A percentile compares a stretch with the other conserved stretches of the same genome.
Conservation (phyloP, 305 asterid genomes). For the Solanum chacoense region DNA sequence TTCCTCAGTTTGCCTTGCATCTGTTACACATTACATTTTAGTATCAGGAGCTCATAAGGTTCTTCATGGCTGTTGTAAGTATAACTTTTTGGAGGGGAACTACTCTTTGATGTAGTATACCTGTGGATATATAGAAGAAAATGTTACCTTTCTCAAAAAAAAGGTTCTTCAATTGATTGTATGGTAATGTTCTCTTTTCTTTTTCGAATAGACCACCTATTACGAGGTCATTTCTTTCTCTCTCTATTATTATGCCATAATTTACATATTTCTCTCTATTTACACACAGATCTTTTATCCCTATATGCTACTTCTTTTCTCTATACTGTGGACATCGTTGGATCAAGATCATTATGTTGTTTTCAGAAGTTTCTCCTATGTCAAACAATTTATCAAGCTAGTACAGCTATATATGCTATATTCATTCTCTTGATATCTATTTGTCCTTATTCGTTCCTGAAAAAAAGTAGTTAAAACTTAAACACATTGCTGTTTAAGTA, state of each 20-base stretch:
- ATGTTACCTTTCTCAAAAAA: no score
- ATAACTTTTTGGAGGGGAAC: no score
- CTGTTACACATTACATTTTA: neutral
- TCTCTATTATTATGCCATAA: neutral
- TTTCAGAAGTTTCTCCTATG: neutral
- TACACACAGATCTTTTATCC: neutral
- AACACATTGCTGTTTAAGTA: neutral
- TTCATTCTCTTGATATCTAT: neutral
- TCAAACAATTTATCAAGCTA: neutral
- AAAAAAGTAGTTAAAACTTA: neutral
- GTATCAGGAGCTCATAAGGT: neutral
- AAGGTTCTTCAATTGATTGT: neutral
- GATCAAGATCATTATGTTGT: neutral
- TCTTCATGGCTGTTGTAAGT: no score
- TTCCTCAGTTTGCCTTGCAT: neutral
- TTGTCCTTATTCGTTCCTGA: neutral
- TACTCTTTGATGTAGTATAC: no score
- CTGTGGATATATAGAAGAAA: no score
- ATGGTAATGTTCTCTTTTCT: neutral
- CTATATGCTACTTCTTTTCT: neutral
- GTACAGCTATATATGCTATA: neutral
- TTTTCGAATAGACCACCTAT: neutral
- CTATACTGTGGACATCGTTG: neutral
- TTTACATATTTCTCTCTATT: neutral
- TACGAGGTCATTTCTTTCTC: neutral